Evolutionary conservation across 2,329 filamentous ascomycete species (phyloP), one percentile per base, ranked within the genome.

Genomic region (Ophiostoma sp.): DNA sequence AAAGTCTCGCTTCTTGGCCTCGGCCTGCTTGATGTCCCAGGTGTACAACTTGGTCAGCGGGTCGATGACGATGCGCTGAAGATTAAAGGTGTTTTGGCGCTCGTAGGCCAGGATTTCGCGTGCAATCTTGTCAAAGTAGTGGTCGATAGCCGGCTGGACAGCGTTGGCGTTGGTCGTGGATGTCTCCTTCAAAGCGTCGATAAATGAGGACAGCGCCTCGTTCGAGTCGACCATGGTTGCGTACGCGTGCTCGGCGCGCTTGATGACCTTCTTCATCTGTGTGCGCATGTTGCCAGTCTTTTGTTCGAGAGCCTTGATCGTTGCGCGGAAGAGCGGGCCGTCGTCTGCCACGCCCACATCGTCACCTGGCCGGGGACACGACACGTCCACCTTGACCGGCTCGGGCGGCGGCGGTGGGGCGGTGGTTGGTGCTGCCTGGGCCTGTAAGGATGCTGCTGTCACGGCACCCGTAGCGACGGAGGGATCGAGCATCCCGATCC

Each of bases 101-200:
- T 99, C 95, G 80, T 98, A 98, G 0, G 85, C 82, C 50, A 98
- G 84, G 63, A 99, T 98, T 80, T 98, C 94, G 75, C 92, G 91
- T 3, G 95, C 95, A 77, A 97, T 98, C 79, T 95, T 97, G 82
- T 98, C 95, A 79, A 98, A 99, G 81, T 99, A 99, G 81, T 99
- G 95, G 75, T 99, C 96, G 74, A 99, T 87, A 4, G 95, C 96
- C 19, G 96, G 97, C 79, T 97, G 94, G n/a, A 99, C 95, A 0
- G 95, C 96, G 79, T 97, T 97, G 68, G 94, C 93, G 80, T 98
- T 98, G 15, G 95, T 97, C 0, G 90, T 90, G 0, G 95, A 94
- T 0, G 94, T 93, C 79, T 98, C 96, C 75, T 92, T 90, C 42
- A 99, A 85, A 4, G 95, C 92, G 17, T 95, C 93, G 80, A 97